Percentiles rank a stretch among this genome's conserved stretches.
phyloP scores from a whole-genome alignment of 495 filamentous ascomycete species.

The Penicillium fimorum region DNA sequence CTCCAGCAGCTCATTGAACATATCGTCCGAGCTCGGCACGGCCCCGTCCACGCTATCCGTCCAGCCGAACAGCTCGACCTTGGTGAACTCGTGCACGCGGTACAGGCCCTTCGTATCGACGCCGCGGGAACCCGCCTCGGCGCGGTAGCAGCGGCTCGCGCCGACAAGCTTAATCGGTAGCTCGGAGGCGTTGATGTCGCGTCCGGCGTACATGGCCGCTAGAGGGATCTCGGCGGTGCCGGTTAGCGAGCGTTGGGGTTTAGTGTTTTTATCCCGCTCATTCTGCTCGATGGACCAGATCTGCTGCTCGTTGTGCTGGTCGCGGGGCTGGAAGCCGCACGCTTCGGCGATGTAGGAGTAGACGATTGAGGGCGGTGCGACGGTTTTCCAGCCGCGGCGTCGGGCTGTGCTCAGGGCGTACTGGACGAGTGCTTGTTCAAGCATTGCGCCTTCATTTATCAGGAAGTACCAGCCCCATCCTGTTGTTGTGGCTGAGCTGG shows the following conservation, averaged over 20 bases:
- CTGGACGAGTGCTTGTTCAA: conserved; percentile 89
- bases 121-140: conserved; percentile 88
- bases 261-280: conserved; percentile 53
- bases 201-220: conserved; percentile 82
- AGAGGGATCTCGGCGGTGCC: conserved; percentile 94
- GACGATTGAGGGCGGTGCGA: conserved; percentile 83
- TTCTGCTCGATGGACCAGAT: conserved; percentile 74
- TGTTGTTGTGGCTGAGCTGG: conserved; percentile 68
- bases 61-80: conserved; percentile 97
- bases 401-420: conserved; percentile 73
- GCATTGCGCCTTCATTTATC: conserved; percentile 78
- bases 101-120: conserved; percentile 92
- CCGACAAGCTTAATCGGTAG: conserved; percentile 79
- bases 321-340: conserved; percentile 91
- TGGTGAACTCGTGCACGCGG: conserved; percentile 98
- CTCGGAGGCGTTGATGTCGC: conserved; percentile 56
- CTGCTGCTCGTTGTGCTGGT: conserved; percentile 87
- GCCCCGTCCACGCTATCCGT: conserved; percentile 42
- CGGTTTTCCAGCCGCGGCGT: conserved; percentile 68
- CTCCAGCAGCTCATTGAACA: conserved; percentile 80
- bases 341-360: conserved; percentile 87
- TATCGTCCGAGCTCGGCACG: conserved; percentile 38
- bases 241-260: conserved; percentile 69
- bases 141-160: conserved; percentile 84
- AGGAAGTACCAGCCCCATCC: conserved; percentile 99